Conservation (phyloP, 257 asterid species). For the Verbena officinalis region DNA sequence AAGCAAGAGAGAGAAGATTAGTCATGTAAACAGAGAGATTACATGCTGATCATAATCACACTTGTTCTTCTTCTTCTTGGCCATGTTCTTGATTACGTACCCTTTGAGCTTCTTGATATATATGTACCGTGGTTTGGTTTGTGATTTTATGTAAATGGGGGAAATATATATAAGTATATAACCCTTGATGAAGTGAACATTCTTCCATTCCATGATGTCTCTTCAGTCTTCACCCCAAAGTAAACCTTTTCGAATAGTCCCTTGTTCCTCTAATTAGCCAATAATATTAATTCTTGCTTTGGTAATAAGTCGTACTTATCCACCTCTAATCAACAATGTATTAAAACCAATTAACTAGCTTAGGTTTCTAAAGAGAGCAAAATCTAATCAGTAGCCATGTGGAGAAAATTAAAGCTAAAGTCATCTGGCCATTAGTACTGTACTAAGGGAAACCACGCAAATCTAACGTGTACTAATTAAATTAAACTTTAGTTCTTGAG, state of each 20-base stretch:
- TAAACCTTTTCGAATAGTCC: constrained; percentile 27
- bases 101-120: neutral
- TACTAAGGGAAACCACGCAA: neutral
- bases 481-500: too few species aligned
- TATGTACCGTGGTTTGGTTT: neutral
- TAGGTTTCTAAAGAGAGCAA: neutral
- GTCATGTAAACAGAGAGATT: neutral
- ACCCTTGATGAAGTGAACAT: neutral
- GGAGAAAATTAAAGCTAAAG: constrained; percentile 22
- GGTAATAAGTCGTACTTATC: constrained; percentile 30
- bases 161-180: neutral
- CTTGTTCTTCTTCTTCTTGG: constrained; percentile 27
- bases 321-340: neutral
- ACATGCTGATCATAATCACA: neutral
- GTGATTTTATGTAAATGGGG: neutral
- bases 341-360: too few species aligned
- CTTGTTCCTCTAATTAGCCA: too few species aligned
- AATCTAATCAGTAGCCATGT: constrained; percentile 17
- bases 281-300: constrained; percentile 19
- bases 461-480: neutral
- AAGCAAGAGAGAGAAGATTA: neutral
- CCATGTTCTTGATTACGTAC: neutral
- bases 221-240: neutral
- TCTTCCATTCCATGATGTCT: too few species aligned
- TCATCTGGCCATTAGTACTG: neutral